Evolutionary conservation across 768 basidiomycete genomes (phyloP), one percentile per base, ranked within the genome.

Genomic region (Suillus ampliporus): DNA sequence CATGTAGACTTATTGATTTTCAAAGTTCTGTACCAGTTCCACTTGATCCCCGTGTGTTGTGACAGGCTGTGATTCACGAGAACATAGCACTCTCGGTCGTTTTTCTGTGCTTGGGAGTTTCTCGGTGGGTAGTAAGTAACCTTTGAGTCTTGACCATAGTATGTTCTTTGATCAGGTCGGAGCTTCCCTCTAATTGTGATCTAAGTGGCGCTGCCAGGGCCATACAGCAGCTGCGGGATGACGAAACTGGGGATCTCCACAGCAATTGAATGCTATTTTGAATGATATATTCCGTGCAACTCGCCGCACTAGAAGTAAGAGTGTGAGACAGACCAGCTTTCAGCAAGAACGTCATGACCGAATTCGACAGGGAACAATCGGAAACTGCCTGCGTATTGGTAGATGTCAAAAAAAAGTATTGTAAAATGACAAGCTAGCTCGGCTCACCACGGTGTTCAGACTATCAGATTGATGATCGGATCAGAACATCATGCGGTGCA

Each of bases 361-460:
- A 53, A 53, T 53, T 53, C 31, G 19, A 31, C n/a, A 50, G 4
- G 51, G 28, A 10, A n/a, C 26, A 31, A 9, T 50, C 19, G 35
- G 34, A 53, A 52, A 35, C 52, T 35, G 8, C 52, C 34, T 15
- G n/a, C 17, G 31, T 19, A 34, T 52, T 7, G 7, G 31, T 31
- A 34, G 50, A 34, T 21, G 53, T n/a, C n/a, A n/a, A n/a, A 54
- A 8, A 34, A 23, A 21, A 3, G 21, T 11, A 38, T 54, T 54
- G 35, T 35, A 54, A 9, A 41, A 21, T 23, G 54, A 56, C 40
- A 56, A 56, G 54, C 23, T 26, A 26, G 37, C 40, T 56, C 54
- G 54, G 54, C 23, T 56, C 38, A 40, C 23, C 53, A 21, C 14
- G 6, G 31, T 31, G 6, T 6, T 31, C 4, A 31, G 31, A 31